phyloP scores from a whole-genome alignment of 1,284 basidiomycete genomes.

The Ustilago vetiveriae region DNA sequence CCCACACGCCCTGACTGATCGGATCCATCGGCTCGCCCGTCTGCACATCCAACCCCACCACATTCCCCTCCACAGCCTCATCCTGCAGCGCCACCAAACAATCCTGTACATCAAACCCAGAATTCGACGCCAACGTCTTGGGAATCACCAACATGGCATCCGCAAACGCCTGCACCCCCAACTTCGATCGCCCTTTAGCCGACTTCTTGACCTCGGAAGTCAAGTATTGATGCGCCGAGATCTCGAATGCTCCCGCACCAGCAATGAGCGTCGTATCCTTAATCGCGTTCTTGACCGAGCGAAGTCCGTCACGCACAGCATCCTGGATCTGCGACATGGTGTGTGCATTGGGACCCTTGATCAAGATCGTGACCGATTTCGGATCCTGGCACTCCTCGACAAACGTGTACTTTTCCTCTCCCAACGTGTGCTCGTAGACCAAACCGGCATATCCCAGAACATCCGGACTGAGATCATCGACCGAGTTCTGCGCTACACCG shows the following conservation, averaged over 20 bases:
- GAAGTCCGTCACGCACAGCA: slow-evolving; percentile 92
- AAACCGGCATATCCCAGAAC: slow-evolving; percentile 96
- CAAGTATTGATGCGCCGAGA: slow-evolving; percentile 88
- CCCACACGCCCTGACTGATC: slow-evolving; percentile 94
- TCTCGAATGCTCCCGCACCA: slow-evolving; percentile 96
- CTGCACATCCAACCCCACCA: slow-evolving; percentile 89
- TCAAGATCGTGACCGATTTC: slow-evolving; percentile 94
- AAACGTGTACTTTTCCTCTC: slow-evolving; percentile 99
- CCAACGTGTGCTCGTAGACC: slow-evolving; percentile 98
- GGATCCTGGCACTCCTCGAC: slow-evolving; percentile 95
- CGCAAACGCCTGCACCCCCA: slow-evolving; percentile 96
- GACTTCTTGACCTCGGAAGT: slow-evolving; percentile 77
- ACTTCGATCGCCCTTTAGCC: slow-evolving; percentile 94
- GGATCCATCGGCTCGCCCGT: slow-evolving; percentile 97
- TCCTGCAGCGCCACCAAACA: slow-evolving; percentile 91
- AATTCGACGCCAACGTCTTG: slow-evolving; percentile 95
- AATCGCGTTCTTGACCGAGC: slow-evolving; percentile 95
- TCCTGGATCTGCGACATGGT: slow-evolving; percentile 97
- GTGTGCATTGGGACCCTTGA: slow-evolving; percentile 88
- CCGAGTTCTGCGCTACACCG: slow-evolving; percentile 95
- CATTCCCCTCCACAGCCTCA: slow-evolving; percentile 79
- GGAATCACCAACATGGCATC: slow-evolving; percentile 88
- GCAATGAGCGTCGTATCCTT: slow-evolving; percentile 90
- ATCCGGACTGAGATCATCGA: slow-evolving; percentile 91
- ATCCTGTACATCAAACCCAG: slow-evolving; percentile 97